A percentile compares a stretch with the other conserved stretches of the same genome.
These are phyloP conservation scores for Tubosaeta brunneosetosa DNA, from an alignment of 768 basidiomycete species.

Conservation along the genomic window DNA sequence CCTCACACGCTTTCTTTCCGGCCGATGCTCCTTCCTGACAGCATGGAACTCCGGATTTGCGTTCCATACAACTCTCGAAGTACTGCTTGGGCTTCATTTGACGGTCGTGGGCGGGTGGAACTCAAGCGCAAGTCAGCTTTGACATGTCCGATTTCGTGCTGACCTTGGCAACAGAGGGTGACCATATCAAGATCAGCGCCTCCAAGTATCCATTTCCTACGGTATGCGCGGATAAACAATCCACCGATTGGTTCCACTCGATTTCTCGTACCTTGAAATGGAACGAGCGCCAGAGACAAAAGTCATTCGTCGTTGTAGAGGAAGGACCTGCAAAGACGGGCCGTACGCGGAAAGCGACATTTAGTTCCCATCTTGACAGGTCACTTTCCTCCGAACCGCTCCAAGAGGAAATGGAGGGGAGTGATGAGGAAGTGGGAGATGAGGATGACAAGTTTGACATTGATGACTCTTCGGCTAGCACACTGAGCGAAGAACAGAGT, in stretches of 20 bases:
- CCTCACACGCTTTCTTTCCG: slow-evolving; percentile 98
- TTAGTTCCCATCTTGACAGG: slow-evolving; percentile 4
- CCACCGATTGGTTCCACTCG: slow-evolving; percentile 97
- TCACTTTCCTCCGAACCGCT: slow-evolving; percentile 17
- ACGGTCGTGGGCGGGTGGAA: slow-evolving; percentile 94
- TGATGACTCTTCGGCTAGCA: slow-evolving; percentile 75
- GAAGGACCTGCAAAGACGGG: slow-evolving; percentile 59
- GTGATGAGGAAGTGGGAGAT: slow-evolving; percentile 40
- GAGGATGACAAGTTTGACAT: slow-evolving; percentile 89
- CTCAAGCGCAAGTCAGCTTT: slow-evolving; percentile 69
- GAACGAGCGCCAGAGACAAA: slow-evolving; percentile 98
- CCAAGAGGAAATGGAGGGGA: slow-evolving; percentile 43
- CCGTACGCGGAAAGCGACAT: slow-evolving; percentile 15
- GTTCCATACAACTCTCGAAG: slow-evolving; percentile 99
- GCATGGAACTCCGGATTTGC: slow-evolving; percentile 96
- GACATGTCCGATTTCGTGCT: slow-evolving; percentile 2
- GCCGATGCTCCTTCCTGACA: slow-evolving; percentile 97
- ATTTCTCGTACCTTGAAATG: slow-evolving; percentile 96
- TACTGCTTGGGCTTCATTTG: slow-evolving; percentile 98
- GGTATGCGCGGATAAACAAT: slow-evolving; percentile 95
- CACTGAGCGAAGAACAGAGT: slow-evolving; percentile 19
- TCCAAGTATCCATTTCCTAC: slow-evolving; percentile 98
- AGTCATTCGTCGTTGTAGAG: slow-evolving; percentile 97
- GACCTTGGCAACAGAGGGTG: slow-evolving; percentile 67
- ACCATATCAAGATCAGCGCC: slow-evolving; percentile 97